These are phyloP conservation scores for Jatropha podagrica DNA, from an alignment of 441 rosid genomes.

Conservation along the genomic window DNA sequence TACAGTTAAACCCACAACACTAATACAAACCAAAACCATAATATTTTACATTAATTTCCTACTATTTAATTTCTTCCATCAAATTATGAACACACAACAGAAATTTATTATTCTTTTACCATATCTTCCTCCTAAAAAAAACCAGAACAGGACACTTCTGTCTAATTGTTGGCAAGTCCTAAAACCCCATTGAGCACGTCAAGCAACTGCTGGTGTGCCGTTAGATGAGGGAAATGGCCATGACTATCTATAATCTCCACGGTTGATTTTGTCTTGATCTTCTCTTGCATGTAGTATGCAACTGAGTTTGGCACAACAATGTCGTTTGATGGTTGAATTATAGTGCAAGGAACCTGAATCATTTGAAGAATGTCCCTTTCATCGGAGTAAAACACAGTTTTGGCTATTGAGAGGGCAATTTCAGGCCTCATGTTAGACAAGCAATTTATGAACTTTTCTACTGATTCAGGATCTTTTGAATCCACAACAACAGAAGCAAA, in stretches of 20 bases:
- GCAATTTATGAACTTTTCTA: slow-evolving; percentile 31
- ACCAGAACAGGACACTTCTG: no score
- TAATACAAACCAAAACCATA: no score
- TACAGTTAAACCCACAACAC: no score
- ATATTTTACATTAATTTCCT: no score
- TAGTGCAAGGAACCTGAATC: slow-evolving; percentile 59
- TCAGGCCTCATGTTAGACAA: slow-evolving; percentile 56
- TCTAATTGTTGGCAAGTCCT: slow-evolving; percentile 14
- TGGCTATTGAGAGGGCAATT: slow-evolving; percentile 56
- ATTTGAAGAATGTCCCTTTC: slow-evolving; percentile 53
- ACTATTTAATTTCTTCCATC: no score
- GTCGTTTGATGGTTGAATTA: slow-evolving; percentile 59
- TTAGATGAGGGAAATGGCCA: slow-evolving; percentile 77
- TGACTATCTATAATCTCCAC: slow-evolving; percentile 49
- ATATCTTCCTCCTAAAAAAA: background rate
- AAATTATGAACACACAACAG: background rate
- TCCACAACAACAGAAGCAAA: slow-evolving; percentile 51
- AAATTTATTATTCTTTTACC: no score
- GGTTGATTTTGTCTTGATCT: slow-evolving; percentile 46
- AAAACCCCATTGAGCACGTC: slow-evolving; percentile 33
- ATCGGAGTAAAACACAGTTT: slow-evolving; percentile 62
- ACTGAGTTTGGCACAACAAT: slow-evolving; percentile 57
- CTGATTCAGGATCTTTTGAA: slow-evolving; percentile 38
- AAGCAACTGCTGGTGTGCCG: slow-evolving; percentile 51
- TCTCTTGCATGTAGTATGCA: slow-evolving; percentile 62